phyloP scores from a whole-genome alignment of 1,284 basidiomycete species.

The Ceratobasidium sp. region DNA sequence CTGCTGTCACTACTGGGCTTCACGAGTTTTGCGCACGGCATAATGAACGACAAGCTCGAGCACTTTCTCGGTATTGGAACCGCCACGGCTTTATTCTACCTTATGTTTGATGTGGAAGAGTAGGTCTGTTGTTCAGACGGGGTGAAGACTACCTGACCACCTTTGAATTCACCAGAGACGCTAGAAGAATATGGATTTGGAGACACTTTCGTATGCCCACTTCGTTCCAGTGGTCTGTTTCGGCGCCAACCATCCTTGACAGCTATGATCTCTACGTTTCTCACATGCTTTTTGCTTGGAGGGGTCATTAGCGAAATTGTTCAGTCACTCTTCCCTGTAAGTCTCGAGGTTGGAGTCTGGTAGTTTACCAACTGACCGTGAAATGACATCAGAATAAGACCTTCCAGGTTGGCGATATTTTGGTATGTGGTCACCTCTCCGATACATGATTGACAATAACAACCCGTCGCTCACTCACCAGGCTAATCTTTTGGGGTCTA shows the following conservation, averaged over 20 bases:
- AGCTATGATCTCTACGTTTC: slow-evolving; percentile 73
- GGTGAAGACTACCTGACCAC: slow-evolving; percentile 24
- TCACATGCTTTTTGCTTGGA: slow-evolving; percentile 82
- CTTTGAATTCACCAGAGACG: slow-evolving; percentile 65
- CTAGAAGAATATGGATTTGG: slow-evolving; percentile 86
- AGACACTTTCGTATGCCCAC: slow-evolving; percentile 63
- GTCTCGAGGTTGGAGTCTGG: slow-evolving; percentile 50
- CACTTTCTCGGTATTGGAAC: slow-evolving; percentile 85
- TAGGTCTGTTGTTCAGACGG: slow-evolving; percentile 57
- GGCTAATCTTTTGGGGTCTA: slow-evolving; percentile 87
- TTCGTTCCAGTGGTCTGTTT: not conserved
- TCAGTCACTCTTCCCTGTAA: slow-evolving; percentile 82
- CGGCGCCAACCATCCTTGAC: not conserved
- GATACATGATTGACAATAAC: slow-evolving; percentile 22
- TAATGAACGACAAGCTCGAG: slow-evolving; percentile 68
- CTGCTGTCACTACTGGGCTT: slow-evolving; percentile 78
- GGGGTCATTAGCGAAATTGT: slow-evolving; percentile 88
- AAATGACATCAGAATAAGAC: slow-evolving; percentile 70
- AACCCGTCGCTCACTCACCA: slow-evolving; percentile 53
- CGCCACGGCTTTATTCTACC: slow-evolving; percentile 86
- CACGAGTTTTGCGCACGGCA: slow-evolving; percentile 69
- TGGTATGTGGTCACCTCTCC: slow-evolving; percentile 62
- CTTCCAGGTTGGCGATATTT: slow-evolving; percentile 82
- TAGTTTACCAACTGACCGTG: slow-evolving; percentile 13
- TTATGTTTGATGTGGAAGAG: slow-evolving; percentile 90